Percentiles rank a stretch among this genome's conserved stretches.
Conservation (phyloP, 495 filamentous ascomycete genomes). For the Apiosordaria backusii region DNA sequence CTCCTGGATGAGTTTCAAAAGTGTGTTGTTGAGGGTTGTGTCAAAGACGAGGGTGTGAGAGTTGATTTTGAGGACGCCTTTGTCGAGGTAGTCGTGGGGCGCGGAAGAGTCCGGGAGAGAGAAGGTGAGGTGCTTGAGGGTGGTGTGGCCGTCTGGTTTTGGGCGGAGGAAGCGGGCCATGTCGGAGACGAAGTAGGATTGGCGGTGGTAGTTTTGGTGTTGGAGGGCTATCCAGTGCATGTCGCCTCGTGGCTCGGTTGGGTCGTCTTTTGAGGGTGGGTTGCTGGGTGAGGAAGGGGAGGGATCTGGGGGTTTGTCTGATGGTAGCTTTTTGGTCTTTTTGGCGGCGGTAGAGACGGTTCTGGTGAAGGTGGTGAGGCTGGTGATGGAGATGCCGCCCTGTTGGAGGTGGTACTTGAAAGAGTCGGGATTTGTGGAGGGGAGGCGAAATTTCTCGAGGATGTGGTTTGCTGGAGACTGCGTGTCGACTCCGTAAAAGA, state of each 20-base stretch:
- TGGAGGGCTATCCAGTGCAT: not conserved
- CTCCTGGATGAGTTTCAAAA: conserved; percentile 10
- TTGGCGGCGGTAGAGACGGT: not conserved
- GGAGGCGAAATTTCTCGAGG: not conserved
- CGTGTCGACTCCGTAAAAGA: not conserved
- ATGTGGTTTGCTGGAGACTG: not conserved
- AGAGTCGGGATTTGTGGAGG: not conserved
- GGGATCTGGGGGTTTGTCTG: not conserved
- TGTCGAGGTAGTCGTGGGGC: not conserved
- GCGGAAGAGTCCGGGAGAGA: not conserved
- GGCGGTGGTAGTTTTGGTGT: not conserved
- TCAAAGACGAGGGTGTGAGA: conserved; percentile 9
- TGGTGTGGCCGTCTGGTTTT: not conserved
- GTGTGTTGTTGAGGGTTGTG: conserved; percentile 16
- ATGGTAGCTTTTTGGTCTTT: not conserved
- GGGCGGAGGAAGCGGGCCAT: not conserved
- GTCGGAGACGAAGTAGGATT: conserved; percentile 4
- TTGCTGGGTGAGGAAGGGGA: not conserved
- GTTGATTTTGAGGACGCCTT: conserved; percentile 16
- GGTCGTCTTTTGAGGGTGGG: not conserved
- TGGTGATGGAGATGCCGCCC: conserved; percentile 6
- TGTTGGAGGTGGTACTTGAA: conserved; percentile 3
- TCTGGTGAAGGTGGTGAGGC: conserved; percentile 10
- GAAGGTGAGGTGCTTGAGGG: not conserved
- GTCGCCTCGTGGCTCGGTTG: not conserved